Base-by-base conservation (phyloP, 805 yeast genomes). In the Hanseniaspora occidentalis region DNA sequence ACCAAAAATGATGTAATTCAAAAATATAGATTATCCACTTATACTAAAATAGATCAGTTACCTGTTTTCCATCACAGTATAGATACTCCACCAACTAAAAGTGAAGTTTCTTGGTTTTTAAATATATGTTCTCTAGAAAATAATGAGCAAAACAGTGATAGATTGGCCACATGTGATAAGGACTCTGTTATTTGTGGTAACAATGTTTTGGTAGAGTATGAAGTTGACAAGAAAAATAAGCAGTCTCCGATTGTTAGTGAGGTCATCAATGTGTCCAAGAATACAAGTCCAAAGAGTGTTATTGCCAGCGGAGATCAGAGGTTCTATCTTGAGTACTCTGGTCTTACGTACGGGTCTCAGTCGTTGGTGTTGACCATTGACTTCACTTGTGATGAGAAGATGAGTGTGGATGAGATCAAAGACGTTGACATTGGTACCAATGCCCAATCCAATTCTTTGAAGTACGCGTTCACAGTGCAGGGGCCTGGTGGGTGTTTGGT, bases 121-220 rank as follows among this genome's bases (percentile, higher is more conserved):
- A 80, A 84, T 38, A 65, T 85, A 7, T 84, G 94, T 61, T 76
- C 73, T 36, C 62, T 58, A 24, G 52, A 58, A 18, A 44, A 51
- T 17, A 53, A 53, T 9, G 59, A 54, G 8, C 58, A 61, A 29
- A 29, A 29, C 18, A 29, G 16, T 10, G 33, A 29, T 9, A 29
- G 18, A 14, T 29, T 29, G 18, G n/a, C 16, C 8, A 29, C 33
- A 4, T 29, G 96, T 60, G 79, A 86, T 1, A 62, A 63, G 36
- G 77, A 79, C 46, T 74, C 88, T 1, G 83, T 82, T 47, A 56
- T 88, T 7, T 89, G 98, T 58, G 95, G 94, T 2, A 52, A 81
- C 14, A 77, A 81, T 19, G n/a, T n/a, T n/a, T n/a, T n/a, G n/a
- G n/a, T n/a, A n/a, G n/a, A 51, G 64, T 9, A 68, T 83, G 4